Conservation (phyloP, 192 early-diverging fungal species). For the Gryganskiella cystojenkinii region DNA sequence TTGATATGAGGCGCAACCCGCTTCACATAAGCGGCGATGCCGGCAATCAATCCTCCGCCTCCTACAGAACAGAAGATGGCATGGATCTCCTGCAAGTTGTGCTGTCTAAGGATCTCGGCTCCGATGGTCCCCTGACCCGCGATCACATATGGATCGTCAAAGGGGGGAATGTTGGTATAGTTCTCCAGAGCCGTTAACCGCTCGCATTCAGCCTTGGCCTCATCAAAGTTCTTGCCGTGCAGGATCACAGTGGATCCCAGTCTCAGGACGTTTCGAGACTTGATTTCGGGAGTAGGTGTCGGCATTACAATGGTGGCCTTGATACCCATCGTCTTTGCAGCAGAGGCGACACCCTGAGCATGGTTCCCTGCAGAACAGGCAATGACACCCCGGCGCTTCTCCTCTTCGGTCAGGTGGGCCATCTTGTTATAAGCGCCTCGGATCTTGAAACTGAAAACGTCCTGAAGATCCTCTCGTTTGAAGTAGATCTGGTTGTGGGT, state of each 20-base stretch:
- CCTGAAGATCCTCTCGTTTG: constrained; percentile 97
- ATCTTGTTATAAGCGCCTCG: constrained; percentile 97
- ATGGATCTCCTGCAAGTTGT: constrained; percentile 72
- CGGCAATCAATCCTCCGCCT: constrained; percentile 94
- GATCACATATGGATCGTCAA: constrained; percentile 98
- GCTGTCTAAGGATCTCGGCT: constrained; percentile 84
- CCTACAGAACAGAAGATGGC: constrained; percentile 95
- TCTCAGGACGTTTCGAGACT: constrained; percentile 91
- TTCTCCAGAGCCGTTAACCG: constrained; percentile 75
- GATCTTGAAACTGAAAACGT: constrained; percentile 98
- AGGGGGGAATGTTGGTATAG: constrained; percentile 95
- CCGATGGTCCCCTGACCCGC: constrained; percentile 99
- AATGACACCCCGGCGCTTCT: constrained; percentile 88
- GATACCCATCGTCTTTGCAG: constrained; percentile 92
- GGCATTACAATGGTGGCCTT: constrained; percentile 99
- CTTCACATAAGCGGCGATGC: constrained; percentile 95
- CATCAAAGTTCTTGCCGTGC: constrained; percentile 94
- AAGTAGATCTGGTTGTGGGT: constrained; percentile 77
- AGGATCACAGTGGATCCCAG: constrained; percentile 93
- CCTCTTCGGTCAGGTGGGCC: constrained; percentile 80
- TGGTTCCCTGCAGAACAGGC: constrained; percentile 99
- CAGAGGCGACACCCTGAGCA: constrained; percentile 96
- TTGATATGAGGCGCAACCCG: constrained; percentile 87
- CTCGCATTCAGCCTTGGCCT: constrained; percentile 88
- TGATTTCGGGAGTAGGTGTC: constrained; percentile 77